A percentile compares a stretch with the other conserved stretches of the same genome.
Evolutionary conservation across 2,329 filamentous ascomycete species (phyloP).

Genomic region (Penicillium sp.): DNA sequence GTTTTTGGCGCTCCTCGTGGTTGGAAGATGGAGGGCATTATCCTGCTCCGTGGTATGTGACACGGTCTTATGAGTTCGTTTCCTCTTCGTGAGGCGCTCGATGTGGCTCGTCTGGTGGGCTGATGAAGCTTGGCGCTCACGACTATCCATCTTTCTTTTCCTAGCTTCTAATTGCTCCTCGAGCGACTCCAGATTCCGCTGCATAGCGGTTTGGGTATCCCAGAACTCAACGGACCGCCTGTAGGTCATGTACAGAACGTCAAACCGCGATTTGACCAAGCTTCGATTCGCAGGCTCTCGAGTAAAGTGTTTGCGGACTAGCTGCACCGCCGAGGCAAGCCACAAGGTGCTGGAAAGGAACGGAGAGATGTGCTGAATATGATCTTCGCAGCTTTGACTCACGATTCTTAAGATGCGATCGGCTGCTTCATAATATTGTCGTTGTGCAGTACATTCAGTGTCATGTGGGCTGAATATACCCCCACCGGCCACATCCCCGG

Average conservation of each 20-base stretch:
- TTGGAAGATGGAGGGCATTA: background rate
- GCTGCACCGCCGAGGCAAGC: too few species aligned
- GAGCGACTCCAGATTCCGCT: background rate
- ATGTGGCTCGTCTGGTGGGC: background rate
- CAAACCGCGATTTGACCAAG: background rate
- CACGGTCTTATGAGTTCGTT: too few species aligned
- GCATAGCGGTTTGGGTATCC: background rate
- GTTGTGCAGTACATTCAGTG: background rate
- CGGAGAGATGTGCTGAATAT: background rate
- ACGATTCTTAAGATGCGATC: background rate
- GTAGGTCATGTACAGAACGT: background rate
- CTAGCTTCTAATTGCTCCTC: background rate
- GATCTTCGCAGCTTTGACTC: background rate
- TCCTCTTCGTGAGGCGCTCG: too few species aligned
- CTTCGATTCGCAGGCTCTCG: background rate
- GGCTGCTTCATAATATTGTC: background rate
- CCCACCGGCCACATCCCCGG: background rate
- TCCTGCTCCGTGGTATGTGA: background rate
- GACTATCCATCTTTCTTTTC: background rate
- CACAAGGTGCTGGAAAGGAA: too few species aligned
- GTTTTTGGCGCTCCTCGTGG: too few species aligned
- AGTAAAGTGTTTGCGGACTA: background rate
- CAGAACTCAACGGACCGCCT: background rate
- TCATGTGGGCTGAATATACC: background rate
- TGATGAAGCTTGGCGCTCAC: background rate